Evolutionary conservation across 2,329 filamentous ascomycete species (phyloP), one percentile per base, ranked within the genome.

Genomic region (Hypomyces perniciosus): DNA sequence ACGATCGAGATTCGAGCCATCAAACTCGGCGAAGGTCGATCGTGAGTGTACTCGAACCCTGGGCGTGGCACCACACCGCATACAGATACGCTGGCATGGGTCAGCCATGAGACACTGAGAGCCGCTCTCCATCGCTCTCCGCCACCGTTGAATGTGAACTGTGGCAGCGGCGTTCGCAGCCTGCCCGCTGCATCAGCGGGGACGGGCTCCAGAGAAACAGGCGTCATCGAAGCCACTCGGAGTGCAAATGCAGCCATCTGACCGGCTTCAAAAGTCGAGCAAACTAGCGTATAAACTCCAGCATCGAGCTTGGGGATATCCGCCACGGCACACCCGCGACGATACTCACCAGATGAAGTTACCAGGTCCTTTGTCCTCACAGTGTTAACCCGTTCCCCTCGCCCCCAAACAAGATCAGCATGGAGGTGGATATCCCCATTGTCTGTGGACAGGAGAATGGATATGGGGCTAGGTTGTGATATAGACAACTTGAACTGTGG

Each of bases 281-380:
- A 92, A 6, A 96, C 86, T 50, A 96, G 77, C 0, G 89, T 96
- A 67, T 97, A 99, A 0, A 76, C 76, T 0, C 92, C 92, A 1
- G 81, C 72, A 37, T 84, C 81, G 13, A 96, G 71, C 20, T 72
- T 56, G 62, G 61, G 66, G 58, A 80, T 71, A 55, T 88, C 80
- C 3, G 86, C 84, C 31, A 90, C 74, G 4, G 88, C 87, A 63
- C 86, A 88, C 29, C 87, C 86, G 29, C 85, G 83, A 44, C 88
- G 84, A 68, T 99, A 96, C 58, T 96, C 90, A n/a, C 88, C 88
- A 33, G 89, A 95, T 50, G 89, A 85, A 26, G 81, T 80, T 27
- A 95, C 78, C 37, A 97, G 81, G 63, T 96, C 91, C 58, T 88
- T 83, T 57, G 81, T 76, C 44, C 83, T 79, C 12, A 96, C 77